Evolutionary conservation across 192 early-diverging fungal species (phyloP), one percentile per base, ranked within the genome.

Genomic region (Lobosporangium transversale): DNA sequence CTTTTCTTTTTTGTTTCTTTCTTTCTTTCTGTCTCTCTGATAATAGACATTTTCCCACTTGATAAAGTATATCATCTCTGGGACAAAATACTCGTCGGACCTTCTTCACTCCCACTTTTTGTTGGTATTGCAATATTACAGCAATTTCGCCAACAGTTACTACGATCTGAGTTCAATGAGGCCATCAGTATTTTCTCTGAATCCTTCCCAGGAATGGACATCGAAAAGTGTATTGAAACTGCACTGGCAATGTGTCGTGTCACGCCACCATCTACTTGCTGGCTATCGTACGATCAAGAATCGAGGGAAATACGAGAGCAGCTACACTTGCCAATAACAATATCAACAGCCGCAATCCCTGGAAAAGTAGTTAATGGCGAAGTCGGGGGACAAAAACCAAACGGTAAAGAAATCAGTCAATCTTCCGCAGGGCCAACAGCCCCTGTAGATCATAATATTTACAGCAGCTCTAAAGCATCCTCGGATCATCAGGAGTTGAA

Each of bases 1-100:
- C 7, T 50, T 37, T 30, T 18, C 64, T 18, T 17, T 26, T 53
- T 23, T 26, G 20, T 21, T 40, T 62, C 53, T n/a, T 12, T 33
- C 9, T 53, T 35, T 50, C 29, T 49, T 44, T 33, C 30, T 55
- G 7, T 40, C 14, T 40, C 14, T 40, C 14, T 40, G 37, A 40
- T 40, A 49, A 14, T 50, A 93, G 91, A 94, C 63, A 89, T 94
- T 8, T 94, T 94, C 67, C 88, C 92, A 9, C 58, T 94, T 17
- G 92, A 94, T 49, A 92, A 91, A 50, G 88, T 92, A 11, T 94
- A 92, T 66, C 89, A 89, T 51, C 69, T 94, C 7, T 94, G 92
- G 91, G 93, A 94, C 58, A 90, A 88, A 31, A 65, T 93, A 27
- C 52, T 94, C 5, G 84, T 87, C 12, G 90, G 89, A 3, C 86